These are phyloP conservation scores for Leucocoprinus leucothites DNA, from an alignment of 768 basidiomycete genomes.

Conservation along the genomic window DNA sequence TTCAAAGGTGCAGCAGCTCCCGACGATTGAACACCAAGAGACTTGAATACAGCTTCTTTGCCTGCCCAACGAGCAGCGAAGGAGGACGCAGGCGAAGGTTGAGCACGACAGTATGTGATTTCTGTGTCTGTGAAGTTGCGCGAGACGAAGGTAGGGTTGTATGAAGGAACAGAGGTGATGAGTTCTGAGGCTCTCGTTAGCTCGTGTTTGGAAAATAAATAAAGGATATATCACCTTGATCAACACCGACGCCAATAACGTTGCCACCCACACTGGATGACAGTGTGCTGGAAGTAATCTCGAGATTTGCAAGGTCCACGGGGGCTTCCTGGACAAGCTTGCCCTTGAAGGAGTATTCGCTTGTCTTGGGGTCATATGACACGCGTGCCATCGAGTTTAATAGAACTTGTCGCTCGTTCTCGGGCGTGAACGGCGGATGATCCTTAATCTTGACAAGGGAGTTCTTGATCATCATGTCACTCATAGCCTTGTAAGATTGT, in stretches of 20 bases:
- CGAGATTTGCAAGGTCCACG: slow-evolving; percentile 65
- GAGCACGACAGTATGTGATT: slow-evolving; percentile 79
- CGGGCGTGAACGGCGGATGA: slow-evolving; percentile 79
- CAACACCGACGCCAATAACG: slow-evolving; percentile 80
- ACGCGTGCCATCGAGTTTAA: slow-evolving; percentile 93
- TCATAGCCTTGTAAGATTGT: slow-evolving; percentile 86
- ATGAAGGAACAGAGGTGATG: slow-evolving; percentile 88
- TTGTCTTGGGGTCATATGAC: slow-evolving; percentile 75
- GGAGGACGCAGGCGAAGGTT: slow-evolving; percentile 84
- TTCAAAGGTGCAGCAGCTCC: slow-evolving; percentile 95
- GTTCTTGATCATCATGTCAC: slow-evolving; percentile 93
- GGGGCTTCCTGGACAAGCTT: slow-evolving; percentile 52
- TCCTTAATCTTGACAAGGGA: slow-evolving; percentile 95
- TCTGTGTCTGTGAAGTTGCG: slow-evolving; percentile 95
- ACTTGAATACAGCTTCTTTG: slow-evolving; percentile 98
- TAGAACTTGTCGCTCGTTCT: slow-evolving; percentile 83
- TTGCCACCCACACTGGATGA: slow-evolving; percentile 32
- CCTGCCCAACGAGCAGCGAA: slow-evolving; percentile 97
- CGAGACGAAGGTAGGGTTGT: slow-evolving; percentile 80
- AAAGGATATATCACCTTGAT: slow-evolving; percentile 63
- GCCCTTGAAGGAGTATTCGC: slow-evolving; percentile 77
- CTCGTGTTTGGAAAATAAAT: slow-evolving; percentile 6
- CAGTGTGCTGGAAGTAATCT: slow-evolving; percentile 56
- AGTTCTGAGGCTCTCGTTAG: slow-evolving; percentile 51
- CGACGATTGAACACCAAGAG: slow-evolving; percentile 83